These are phyloP conservation scores for Lichtheimia ramosa DNA, from an alignment of 371 early-diverging fungal species.

Conservation along the genomic window DNA sequence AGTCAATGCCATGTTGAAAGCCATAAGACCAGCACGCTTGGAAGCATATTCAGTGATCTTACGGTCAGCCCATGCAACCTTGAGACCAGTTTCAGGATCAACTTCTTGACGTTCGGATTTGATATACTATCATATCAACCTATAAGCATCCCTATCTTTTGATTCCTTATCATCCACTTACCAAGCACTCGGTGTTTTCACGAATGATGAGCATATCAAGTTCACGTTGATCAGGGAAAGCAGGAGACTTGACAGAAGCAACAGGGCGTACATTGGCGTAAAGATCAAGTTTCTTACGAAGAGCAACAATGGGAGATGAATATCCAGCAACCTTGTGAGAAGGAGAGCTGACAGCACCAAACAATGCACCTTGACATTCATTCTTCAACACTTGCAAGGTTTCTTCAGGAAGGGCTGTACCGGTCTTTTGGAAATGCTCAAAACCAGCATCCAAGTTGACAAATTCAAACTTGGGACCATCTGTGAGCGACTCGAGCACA, in stretches of 20 bases:
- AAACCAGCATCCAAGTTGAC: conserved; percentile 91
- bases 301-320: conserved; percentile 93
- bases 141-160: neutral
- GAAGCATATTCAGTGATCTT: conserved; percentile 88
- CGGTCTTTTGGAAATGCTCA: conserved; percentile 90
- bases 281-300: conserved; percentile 89
- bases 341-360: conserved; percentile 96
- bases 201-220: conserved; percentile 94
- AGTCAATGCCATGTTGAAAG: conserved; percentile 84
- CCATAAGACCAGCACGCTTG: conserved; percentile 81
- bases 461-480: conserved; percentile 71
- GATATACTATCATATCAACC: conserved; percentile 63
- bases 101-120: conserved; percentile 78
- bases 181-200: conserved; percentile 97
- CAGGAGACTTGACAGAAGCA: conserved; percentile 61
- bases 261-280: conserved; percentile 96
- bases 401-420: conserved; percentile 84
- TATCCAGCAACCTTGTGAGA: conserved; percentile 96
- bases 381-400: conserved; percentile 78
- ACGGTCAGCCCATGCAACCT: conserved; percentile 85
- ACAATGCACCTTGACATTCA: conserved; percentile 91
- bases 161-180: conserved; percentile 29
- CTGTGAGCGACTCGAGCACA: conserved; percentile 76
- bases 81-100: conserved; percentile 62
- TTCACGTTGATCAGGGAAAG: conserved; percentile 62